phyloP scores from a whole-genome alignment of 2,329 filamentous ascomycete genomes.

The Aspergillus udagawae region DNA sequence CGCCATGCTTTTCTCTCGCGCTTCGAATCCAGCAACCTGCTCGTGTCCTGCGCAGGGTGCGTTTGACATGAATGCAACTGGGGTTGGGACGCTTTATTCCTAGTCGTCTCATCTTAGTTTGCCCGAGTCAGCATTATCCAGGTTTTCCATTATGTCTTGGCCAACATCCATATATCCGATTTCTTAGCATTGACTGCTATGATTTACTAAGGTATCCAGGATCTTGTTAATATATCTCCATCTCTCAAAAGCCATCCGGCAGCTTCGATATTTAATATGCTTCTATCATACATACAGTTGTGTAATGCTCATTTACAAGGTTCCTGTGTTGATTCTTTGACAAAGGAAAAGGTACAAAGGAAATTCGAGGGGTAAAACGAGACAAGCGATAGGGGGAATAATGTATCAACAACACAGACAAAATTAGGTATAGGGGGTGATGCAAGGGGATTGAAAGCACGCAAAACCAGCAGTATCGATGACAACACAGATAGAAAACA shows the following conservation, averaged over 20 bases:
- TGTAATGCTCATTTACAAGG: neutral
- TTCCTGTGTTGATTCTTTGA: neutral
- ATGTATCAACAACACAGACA: neutral
- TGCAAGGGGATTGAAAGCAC: neutral
- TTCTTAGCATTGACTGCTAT: neutral
- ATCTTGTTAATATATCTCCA: neutral
- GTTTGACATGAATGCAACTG: neutral
- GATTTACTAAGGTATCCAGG: neutral
- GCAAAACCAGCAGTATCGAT: neutral
- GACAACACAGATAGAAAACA: slow-evolving; percentile 4
- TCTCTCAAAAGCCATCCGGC: neutral
- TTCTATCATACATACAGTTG: neutral
- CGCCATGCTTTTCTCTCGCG: slow-evolving; percentile 14
- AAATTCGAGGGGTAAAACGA: neutral
- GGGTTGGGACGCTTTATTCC: neutral
- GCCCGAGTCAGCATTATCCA: neutral
- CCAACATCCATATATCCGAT: neutral
- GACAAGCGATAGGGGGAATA: neutral
- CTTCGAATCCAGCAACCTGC: slow-evolving; percentile 4
- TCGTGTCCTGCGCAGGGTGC: slow-evolving; percentile 5
- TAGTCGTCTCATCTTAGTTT: neutral
- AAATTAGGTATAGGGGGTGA: neutral
- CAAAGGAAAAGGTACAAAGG: neutral
- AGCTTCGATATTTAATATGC: neutral
- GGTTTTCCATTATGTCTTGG: neutral